These are phyloP conservation scores for Pelargonium fulgidum DNA, from an alignment of 441 rosid species.

Conservation along the genomic window DNA sequence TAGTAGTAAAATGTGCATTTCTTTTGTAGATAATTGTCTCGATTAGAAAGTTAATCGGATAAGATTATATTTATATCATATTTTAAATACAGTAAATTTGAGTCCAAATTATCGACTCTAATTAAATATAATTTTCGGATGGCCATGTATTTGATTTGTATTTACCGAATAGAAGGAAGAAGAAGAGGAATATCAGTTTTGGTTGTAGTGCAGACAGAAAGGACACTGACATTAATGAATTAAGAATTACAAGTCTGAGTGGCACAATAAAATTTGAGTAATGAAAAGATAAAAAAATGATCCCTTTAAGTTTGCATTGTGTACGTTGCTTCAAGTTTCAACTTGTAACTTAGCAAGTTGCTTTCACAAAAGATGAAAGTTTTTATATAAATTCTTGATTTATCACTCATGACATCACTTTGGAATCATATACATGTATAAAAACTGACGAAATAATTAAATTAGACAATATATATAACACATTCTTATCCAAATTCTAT, in stretches of 20 bases:
- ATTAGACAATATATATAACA: background rate
- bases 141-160: too few relatives aligned
- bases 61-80: too few relatives aligned
- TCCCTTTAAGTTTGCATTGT: background rate
- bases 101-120: too few relatives aligned
- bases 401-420: background rate
- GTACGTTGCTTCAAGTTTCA: conserved; percentile 11
- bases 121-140: too few relatives aligned
- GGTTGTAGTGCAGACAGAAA: background rate
- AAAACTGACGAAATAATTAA: background rate
- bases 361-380: background rate
- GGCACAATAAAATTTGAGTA: too few relatives aligned
- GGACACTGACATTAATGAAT: background rate
- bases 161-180: background rate
- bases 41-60: too few relatives aligned
- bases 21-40: too few relatives aligned
- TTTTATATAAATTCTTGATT: background rate
- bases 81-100: too few relatives aligned
- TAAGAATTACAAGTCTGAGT: background rate
- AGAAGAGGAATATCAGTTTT: background rate
- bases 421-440: background rate
- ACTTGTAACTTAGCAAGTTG: conserved; percentile 2
- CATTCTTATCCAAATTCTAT: too few relatives aligned
- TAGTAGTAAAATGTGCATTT: too few relatives aligned
- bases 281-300: too few relatives aligned